A percentile compares a stretch with the other conserved stretches of the same genome.
These are phyloP conservation scores for Ophiostoma tasmaniense DNA, from an alignment of 2,329 filamentous ascomycete species.

Conservation along the genomic window DNA sequence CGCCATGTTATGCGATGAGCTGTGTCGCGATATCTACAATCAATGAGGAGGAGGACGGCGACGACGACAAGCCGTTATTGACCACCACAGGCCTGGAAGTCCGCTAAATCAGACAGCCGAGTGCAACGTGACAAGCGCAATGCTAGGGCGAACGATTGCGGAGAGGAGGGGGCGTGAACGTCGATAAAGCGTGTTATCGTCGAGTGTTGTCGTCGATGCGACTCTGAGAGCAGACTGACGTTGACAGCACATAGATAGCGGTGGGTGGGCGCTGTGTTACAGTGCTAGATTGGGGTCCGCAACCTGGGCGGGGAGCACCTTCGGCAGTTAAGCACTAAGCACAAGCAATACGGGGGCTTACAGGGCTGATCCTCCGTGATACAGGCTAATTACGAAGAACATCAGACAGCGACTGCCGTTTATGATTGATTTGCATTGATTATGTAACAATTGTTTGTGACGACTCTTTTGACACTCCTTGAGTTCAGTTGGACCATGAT, in stretches of 20 bases:
- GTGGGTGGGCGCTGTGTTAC: not conserved
- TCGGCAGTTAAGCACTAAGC: not conserved
- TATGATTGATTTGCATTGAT: not conserved
- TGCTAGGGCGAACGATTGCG: not conserved
- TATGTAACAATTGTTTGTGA: not conserved
- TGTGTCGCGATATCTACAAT: not conserved
- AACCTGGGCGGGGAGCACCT: not conserved
- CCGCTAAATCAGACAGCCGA: not conserved
- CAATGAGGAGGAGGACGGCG: not conserved
- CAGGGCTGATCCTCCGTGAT: not conserved
- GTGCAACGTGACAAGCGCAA: not conserved
- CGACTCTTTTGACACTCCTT: not conserved
- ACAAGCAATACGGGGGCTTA: not conserved
- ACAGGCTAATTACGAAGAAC: not conserved
- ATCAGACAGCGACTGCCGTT: too few species aligned
- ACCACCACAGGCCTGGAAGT: not conserved
- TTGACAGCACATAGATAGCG: not conserved
- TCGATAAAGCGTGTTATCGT: not conserved
- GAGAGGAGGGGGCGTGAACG: not conserved
- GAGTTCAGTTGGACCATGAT: not conserved
- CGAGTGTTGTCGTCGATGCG: not conserved
- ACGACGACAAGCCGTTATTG: not conserved
- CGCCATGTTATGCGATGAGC: conserved; percentile 15
- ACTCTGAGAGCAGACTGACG: not conserved
- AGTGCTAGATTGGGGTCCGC: not conserved